phyloP scores from a whole-genome alignment of 139 green algal genomes.

The Marvania coccoides region DNA sequence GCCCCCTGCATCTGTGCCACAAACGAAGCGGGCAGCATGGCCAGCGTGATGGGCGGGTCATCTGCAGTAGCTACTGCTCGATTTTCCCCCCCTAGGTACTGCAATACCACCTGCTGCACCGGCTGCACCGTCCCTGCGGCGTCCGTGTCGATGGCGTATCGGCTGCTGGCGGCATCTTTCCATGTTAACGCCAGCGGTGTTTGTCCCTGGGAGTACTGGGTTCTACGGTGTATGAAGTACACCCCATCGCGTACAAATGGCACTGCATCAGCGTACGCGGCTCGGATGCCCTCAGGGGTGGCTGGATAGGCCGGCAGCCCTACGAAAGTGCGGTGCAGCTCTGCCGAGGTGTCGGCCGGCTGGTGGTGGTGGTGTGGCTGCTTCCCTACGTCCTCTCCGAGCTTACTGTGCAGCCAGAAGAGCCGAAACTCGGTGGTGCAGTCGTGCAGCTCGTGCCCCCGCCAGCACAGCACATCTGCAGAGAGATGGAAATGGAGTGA shows the following conservation, averaged over 20 bases:
- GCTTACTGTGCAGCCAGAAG: conserved; percentile 62
- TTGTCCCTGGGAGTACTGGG: conserved; percentile 58
- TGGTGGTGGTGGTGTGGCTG: background rate
- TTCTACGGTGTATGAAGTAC: conserved; percentile 66
- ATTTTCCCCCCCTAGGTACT: conserved; percentile 32
- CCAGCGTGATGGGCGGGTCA: conserved; percentile 66
- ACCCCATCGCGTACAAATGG: conserved; percentile 70
- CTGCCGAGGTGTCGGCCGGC: background rate
- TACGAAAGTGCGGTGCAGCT: conserved; percentile 12
- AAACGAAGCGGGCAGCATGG: conserved; percentile 37
- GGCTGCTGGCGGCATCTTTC: conserved; percentile 79
- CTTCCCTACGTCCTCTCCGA: conserved; percentile 36
- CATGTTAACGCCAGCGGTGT: conserved; percentile 78
- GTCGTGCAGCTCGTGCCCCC: conserved; percentile 69
- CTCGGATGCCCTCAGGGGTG: conserved; percentile 28
- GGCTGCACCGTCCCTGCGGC: conserved; percentile 4
- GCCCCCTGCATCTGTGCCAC: conserved; percentile 8
- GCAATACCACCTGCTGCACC: conserved; percentile 49
- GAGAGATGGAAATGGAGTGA: background rate
- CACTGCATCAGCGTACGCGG: conserved; percentile 13
- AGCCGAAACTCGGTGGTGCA: conserved; percentile 78
- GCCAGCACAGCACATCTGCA: conserved; percentile 82
- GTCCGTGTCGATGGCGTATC: conserved; percentile 63
- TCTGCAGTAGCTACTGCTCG: conserved; percentile 62
- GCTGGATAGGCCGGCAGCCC: conserved; percentile 21